Evolutionary conservation across 495 filamentous ascomycete species (phyloP), one percentile per base, ranked within the genome.

Genomic region (Elasticomyces elasticus): DNA sequence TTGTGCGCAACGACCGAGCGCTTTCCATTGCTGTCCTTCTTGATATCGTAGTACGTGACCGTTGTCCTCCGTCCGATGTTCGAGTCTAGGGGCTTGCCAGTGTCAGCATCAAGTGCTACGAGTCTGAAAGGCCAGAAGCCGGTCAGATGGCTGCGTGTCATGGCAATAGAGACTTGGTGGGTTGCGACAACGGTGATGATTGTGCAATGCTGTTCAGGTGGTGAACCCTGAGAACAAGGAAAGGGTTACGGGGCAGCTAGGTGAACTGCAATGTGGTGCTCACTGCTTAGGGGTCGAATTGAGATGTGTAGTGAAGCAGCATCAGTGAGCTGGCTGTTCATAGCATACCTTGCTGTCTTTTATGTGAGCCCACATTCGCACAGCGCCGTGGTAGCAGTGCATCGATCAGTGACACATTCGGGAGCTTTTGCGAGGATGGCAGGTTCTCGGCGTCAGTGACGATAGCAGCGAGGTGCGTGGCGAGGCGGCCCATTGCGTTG

Each of bases 381-480:
- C 22, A 24, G 11, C 31, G 11, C n/a, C 44, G 30, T 15, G 58
- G 58, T 5, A 61, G 44, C 9, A 61, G 25, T 11, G 54, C 58
- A 46, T 61, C 58, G 40, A 50, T 54, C 9, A 61, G 26, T 12
- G 58, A 61, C 30, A 61, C 37, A 13, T 45, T 52, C 5, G 58
- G 58, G 12, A 60, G 47, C 28, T 48, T 41, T 17, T 51, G 17
- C 11, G 15, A 7, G 11, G 45, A 23, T 6, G 54, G 54, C 0
- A 61, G 53, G 49, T 61, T 57, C 20, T 57, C 53, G n/a, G 58
- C 54, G 27, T 57, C 41, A 20, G 37, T 51, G 30, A 28, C 43
- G 11, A 38, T 24, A 11, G 50, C 58, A 23, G 58, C 58, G 25
- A 61, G 19, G 41, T 47, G 13, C 12, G 54, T 61, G 31, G 58